Conservation (phyloP, 495 filamentous ascomycete species). For the Trichocladium uniseriatum region DNA sequence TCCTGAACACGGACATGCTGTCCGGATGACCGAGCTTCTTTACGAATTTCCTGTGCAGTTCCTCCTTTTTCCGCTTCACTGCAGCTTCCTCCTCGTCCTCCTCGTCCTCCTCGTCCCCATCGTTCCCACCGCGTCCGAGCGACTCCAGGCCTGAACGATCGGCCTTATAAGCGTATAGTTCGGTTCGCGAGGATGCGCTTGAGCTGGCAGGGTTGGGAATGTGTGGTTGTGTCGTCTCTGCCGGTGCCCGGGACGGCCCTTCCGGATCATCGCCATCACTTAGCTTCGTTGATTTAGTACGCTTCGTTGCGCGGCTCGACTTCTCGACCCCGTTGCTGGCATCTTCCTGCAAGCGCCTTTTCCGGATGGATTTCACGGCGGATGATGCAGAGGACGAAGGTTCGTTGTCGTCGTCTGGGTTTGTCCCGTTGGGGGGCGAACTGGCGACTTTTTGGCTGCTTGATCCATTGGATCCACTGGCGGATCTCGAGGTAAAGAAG, state of each 20-base stretch:
- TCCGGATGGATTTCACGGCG: constrained; percentile 20
- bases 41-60: constrained; percentile 77
- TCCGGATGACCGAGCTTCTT: constrained; percentile 80
- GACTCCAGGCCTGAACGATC: constrained; percentile 15
- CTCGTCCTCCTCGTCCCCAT: constrained; percentile 40
- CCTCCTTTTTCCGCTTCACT: constrained; percentile 47
- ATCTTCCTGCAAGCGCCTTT: constrained; percentile 41
- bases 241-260: constrained; percentile 1
- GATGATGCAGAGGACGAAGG: neutral
- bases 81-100: constrained; percentile 43
- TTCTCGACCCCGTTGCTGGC: constrained; percentile 27
- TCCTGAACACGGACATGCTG: constrained; percentile 60
- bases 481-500: constrained; percentile 68
- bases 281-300: constrained; percentile 26
- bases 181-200: constrained; percentile 27
- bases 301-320: constrained; percentile 32
- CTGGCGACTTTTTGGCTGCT: neutral
- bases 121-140: constrained; percentile 33
- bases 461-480: neutral
- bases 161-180: constrained; percentile 38
- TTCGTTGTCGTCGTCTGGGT: neutral
- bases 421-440: neutral
- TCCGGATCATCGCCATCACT: constrained; percentile 16
- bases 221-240: constrained; percentile 1
- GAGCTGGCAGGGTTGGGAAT: constrained; percentile 1